Percentiles rank a stretch among this genome's conserved stretches.
Conservation (phyloP, 768 basidiomycete genomes). For the Agaricus subrufescens region DNA sequence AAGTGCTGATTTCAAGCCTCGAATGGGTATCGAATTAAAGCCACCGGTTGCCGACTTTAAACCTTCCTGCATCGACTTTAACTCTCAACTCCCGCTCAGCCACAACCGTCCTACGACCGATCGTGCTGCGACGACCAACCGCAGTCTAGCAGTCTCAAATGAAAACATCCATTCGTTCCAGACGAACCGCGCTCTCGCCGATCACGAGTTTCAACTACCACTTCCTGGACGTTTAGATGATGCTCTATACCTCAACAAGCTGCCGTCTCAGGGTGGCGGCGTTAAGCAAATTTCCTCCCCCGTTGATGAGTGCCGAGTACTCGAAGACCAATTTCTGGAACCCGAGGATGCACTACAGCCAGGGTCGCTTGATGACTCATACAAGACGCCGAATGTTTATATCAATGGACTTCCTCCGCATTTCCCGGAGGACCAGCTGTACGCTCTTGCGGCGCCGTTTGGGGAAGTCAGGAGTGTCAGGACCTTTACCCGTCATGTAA, state of each 20-base stretch:
- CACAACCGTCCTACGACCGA: background rate
- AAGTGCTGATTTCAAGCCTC: constrained; percentile 9
- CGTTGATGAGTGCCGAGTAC: background rate
- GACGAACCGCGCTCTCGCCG: constrained; percentile 5
- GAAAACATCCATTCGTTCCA: background rate
- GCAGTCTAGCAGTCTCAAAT: background rate
- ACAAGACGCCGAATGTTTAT: constrained; percentile 75
- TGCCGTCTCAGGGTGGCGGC: background rate
- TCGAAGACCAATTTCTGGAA: background rate
- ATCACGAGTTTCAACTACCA: background rate
- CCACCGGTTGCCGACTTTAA: constrained; percentile 4
- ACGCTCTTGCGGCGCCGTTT: constrained; percentile 65
- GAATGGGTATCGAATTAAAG: constrained; percentile 3
- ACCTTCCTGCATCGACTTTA: background rate
- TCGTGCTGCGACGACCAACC: background rate
- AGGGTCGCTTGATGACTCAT: background rate
- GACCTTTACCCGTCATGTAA: constrained; percentile 80
- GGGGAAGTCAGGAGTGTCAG: constrained; percentile 73
- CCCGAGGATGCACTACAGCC: background rate
- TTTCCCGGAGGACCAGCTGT: constrained; percentile 76
- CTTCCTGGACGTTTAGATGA: background rate
- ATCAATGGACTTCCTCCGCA: constrained; percentile 85
- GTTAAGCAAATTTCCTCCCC: background rate
- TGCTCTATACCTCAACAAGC: background rate
- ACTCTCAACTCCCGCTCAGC: background rate